Evolutionary conservation across 2,329 filamentous ascomycete genomes (phyloP).

Genomic region (Rutstroemia sp.): DNA sequence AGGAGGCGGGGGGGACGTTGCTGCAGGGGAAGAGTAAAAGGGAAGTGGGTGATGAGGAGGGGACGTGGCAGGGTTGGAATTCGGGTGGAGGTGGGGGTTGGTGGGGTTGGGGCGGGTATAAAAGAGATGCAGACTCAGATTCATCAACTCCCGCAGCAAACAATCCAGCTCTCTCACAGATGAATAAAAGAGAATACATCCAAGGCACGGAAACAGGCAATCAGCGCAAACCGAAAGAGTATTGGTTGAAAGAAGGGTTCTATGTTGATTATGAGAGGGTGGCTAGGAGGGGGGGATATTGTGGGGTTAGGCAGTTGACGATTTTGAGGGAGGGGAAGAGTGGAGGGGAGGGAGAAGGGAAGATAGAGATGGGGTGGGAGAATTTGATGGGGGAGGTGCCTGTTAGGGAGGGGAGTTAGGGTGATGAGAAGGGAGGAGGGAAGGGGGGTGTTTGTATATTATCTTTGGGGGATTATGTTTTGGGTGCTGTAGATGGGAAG

Average conservation of each 20-base stretch:
- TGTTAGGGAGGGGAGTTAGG: conserved; percentile 5
- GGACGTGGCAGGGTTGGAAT: conserved; percentile 1
- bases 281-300: conserved; percentile 47
- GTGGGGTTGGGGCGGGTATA: too few species aligned
- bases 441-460: neutral
- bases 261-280: conserved; percentile 37
- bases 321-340: conserved; percentile 31
- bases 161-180: too few species aligned
- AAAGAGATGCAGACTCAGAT: too few species aligned
- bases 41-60: neutral
- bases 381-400: conserved; percentile 24
- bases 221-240: conserved; percentile 11
- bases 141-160: too few species aligned
- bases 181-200: too few species aligned
- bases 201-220: too few species aligned
- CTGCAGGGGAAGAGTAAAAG: conserved; percentile 21
- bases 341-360: conserved; percentile 19
- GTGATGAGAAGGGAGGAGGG: neutral
- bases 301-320: conserved; percentile 46
- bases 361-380: conserved; percentile 25
- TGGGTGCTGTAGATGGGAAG: too few species aligned
- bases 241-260: conserved; percentile 27
- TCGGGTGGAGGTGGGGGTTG: neutral
- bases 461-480: too few species aligned
- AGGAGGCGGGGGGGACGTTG: too few species aligned